Evolutionary conservation across 148 eudicot genomes (phyloP), one percentile per base, ranked within the genome.

Genomic region (Chenopodium quinoa): DNA sequence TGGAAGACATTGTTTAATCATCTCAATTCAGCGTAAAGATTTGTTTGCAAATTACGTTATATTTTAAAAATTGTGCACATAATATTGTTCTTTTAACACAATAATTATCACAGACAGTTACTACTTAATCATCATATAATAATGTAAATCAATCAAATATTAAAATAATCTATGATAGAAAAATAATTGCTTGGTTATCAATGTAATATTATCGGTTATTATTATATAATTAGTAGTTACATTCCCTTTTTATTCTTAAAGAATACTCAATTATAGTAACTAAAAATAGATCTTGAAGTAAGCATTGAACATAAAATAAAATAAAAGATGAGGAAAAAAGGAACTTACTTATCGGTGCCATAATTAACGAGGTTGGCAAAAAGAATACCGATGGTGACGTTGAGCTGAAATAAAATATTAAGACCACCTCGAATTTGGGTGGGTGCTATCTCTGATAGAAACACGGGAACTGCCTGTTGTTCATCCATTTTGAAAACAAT

Each of bases 391-490:
- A 97, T 88, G 32, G 99, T 97, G 82, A 92, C 88, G 23, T 88
- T 91, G 44, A 96, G 93, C 63, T 94, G 99, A 88, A 97, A 97
- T 63, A 94, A 75, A 62, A 97, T 91, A 87, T 97, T 96, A 7
- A 97, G 91, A 9, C 86, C 98, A 77, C 99, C 99, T 25, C 99
- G 88, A 16, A 89, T 91, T 81, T 89, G 89, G 16, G 97, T 91
- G 1, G 99, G 98, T 67, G 99, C 99, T 37, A 97, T 94, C 85
- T 97, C 98, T 50, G 99, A 93, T 52, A 97, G 85, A 54, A 91
- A 97, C 77, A 97, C 69, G 7, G 99, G 99, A 76, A 97, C 98
- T 6, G 98, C 99, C 99, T 96, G 89, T 76, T 67, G 19, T 27
- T 47, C 62, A 81, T 62, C 7, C 22, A 56, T 14, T 14, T 56